Evolutionary conservation across 306 rosid genomes (phyloP).

Genomic region (peach (Prunus persica)): DNA sequence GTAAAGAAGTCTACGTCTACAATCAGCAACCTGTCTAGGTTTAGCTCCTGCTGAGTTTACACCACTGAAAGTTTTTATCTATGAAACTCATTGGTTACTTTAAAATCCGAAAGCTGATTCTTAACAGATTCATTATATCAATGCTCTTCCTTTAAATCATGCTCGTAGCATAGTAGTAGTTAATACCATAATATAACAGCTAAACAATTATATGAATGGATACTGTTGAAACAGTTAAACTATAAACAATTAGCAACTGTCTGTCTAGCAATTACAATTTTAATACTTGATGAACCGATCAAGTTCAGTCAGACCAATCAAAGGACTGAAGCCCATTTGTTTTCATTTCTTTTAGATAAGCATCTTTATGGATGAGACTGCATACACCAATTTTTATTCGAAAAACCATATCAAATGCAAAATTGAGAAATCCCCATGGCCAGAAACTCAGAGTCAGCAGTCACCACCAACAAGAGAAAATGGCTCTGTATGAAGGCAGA

Average conservation of each 20-base stretch:
- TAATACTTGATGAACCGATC: not conserved
- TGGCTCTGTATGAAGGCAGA: not conserved
- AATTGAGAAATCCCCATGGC: not conserved
- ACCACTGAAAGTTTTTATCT: not conserved
- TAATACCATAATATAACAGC: not conserved
- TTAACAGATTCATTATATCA: slow-evolving; percentile 1
- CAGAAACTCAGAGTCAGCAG: not conserved
- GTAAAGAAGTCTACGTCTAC: not conserved
- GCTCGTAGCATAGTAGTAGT: not conserved
- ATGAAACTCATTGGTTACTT: not conserved
- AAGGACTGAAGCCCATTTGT: not conserved
- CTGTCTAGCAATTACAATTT: not conserved
- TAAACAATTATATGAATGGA: not conserved
- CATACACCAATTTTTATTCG: not conserved
- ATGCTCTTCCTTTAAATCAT: not conserved
- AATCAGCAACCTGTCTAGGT: not conserved
- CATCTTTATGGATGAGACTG: not conserved
- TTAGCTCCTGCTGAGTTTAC: too few species aligned
- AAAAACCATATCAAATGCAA: not conserved
- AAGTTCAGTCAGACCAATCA: not conserved
- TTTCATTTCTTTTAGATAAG: not conserved
- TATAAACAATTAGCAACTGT: not conserved
- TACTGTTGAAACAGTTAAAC: not conserved
- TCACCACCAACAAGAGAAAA: too few species aligned
- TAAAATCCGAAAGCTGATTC: not conserved